Evolutionary conservation across 2,329 filamentous ascomycete genomes (phyloP), one percentile per base, ranked within the genome.

Genomic region (Aspergillus quadricinctus): DNA sequence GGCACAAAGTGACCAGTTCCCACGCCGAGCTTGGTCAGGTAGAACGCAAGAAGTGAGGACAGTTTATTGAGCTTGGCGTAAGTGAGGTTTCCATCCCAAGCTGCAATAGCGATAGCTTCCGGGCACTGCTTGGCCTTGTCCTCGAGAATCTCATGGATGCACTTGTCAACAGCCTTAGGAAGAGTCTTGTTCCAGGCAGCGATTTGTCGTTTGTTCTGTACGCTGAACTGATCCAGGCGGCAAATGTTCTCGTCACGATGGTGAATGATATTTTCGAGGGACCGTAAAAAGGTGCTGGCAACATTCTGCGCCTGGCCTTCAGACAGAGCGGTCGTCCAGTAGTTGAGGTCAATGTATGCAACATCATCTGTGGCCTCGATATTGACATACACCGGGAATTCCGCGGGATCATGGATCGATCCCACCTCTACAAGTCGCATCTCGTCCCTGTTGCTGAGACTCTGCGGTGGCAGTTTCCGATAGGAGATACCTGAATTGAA

Each of bases 401-500:
- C 78, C 1, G 78, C 78, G 0, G 78, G 78, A 53, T 81, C 78
- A 55, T 80, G 69, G 31, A 76, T 75, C 3, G 68, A 64, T n/a
- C 66, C 66, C 25, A 67, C 60, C 65, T 78, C 75, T 1, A 69
- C 60, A 41, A 79, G 72, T n/a, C 67, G 62, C 1, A 80, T 70
- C 3, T 64, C 62, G 21, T 62, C 53, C 21, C 63, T 66, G 17
- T 64, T 59, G 1, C 56, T 53, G 1, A 61, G 57, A 9, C 64
- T 59, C 14, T 67, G 65, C 0, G 70, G 63, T 0, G 77, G 74
- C 1, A 78, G 68, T 29, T 71, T 75, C 11, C 77, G 72, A 59
- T 79, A 80, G 1, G 78, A 81, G 1, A 81, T 64, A 19, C 77
- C 77, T 10, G 78, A 80, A 53, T 80, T 80, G 66, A 80, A 79